Base-by-base conservation (phyloP, 768 basidiomycete species). In the Roridomyces roridus region DNA sequence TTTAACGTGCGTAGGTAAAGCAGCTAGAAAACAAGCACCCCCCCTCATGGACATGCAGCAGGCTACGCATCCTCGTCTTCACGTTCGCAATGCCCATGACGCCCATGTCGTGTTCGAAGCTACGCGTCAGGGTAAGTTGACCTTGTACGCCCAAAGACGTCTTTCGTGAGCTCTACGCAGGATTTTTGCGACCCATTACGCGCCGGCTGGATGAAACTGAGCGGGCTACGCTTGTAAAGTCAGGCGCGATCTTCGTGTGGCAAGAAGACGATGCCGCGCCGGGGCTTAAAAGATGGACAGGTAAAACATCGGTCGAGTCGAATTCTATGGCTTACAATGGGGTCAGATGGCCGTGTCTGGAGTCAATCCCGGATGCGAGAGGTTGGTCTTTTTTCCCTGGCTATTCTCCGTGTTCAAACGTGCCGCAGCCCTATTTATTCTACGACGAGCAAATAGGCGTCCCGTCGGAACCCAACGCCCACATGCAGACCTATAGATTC, bases 161-260 rank as follows among this genome's bases (percentile, higher is more conserved):
- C 68, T 31, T 29, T 36, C 9, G 20, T 58, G 12, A 54, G 31
- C 26, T 18, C 2, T 8, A 9, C 17, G 10, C 25, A 63, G 67
- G 67, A 41, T 75, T 74, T 55, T 74, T 87, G 17, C 72, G 73
- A 39, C 80, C 80, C 18, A 80, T 86, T 25, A 68, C 73, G 31
- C 78, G 85, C 23, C 80, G 86, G 39, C 76, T 88, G 49, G 86
- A 88, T 68, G 86, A 88, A 60, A 74, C 78, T 46, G 85, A 89
- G 66, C 72, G 86, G 50, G 72, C 77, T 6, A 80, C 68, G 46
- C 80, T 78, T 62, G 83, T 89, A 53, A 76, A 74, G 44, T 82
- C 85, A 7, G 87, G 87, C 4, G 80, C 85, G 5, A 76, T 88
- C 25, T 89, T 88, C 65, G 85, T 88, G 41, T 89, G 87, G 87